Evolutionary conservation across 306 rosid species (phyloP), one percentile per base, ranked within the genome.

Genomic region (Castanea sativa): DNA sequence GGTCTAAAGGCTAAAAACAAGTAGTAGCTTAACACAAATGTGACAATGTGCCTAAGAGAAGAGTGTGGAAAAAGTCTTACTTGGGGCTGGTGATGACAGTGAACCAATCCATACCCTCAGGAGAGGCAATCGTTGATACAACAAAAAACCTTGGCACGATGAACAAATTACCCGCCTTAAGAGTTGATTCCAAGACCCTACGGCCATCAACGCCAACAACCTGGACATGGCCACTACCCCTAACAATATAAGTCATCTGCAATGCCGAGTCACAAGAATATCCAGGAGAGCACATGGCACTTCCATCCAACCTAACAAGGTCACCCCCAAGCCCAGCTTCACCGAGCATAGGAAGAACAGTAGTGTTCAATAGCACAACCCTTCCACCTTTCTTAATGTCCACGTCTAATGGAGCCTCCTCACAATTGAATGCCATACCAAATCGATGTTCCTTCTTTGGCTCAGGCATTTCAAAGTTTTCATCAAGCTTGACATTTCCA

Each of bases 101-200:
- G 80, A 94, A 94, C 98, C 96, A 94, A 43, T 90, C 97, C 89
- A 94, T 2, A 19, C 97, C 98, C 23, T 87, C 93, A 6, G 90
- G 83, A 76, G 87, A 21, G 91, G 45, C 45, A 38, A 38, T 38
- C 45, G 2, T 38, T 38, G 45, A 38, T 7, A 7, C 45, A 38
- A 38, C 93, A 51, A 87, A 88, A 45, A 94, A 92, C 79, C 97
- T 84, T 1, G 97, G 97, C 19, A 92, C 97, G 14, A 91, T 92
- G 84, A 94, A 92, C 89, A 92, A 73, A 43, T 89, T 87, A 6
- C 98, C 93, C 8, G 85, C 93, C 74, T 91, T 87, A 2, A 93
- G n/a, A 1, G 89, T 90, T 20, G 98, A 86, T 73, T 93, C 97
- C 83, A 92, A 73, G 25, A 90, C 98, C 85, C 90, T 86, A 3